phyloP scores from a whole-genome alignment of 1,284 basidiomycete species.

The Mycena sp. region DNA sequence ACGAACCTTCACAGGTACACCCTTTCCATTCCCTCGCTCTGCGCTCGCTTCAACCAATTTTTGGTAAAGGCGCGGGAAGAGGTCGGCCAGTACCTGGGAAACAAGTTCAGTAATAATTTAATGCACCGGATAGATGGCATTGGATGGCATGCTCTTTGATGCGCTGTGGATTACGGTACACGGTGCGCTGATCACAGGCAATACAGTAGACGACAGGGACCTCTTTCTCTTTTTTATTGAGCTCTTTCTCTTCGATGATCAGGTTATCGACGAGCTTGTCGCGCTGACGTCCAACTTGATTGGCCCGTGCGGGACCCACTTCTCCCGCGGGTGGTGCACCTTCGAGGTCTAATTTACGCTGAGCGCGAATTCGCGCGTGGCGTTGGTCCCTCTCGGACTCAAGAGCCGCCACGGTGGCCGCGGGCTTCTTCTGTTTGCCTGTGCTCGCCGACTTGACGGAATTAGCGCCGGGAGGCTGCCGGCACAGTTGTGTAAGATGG shows the following conservation, averaged over 20 bases:
- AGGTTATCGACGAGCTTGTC: constrained; percentile 7
- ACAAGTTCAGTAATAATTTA: neutral
- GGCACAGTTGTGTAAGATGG: neutral
- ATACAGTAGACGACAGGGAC: no score
- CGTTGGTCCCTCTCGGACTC: neutral
- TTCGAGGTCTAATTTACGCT: constrained; percentile 15
- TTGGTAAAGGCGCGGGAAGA: neutral
- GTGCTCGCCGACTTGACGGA: neutral
- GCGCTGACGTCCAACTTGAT: constrained; percentile 3
- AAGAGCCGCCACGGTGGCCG: neutral
- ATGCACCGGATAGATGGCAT: neutral
- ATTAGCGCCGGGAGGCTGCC: neutral
- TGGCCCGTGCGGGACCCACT: constrained; percentile 12
- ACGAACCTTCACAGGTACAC: constrained; percentile 1
- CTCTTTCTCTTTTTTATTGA: neutral
- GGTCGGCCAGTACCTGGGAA: neutral
- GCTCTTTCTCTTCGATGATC: constrained; percentile 12
- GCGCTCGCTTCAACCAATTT: neutral
- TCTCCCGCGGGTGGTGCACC: constrained; percentile 3
- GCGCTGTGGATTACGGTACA: no score
- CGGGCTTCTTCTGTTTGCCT: neutral
- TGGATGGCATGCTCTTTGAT: constrained; percentile 15
- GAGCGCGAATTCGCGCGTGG: constrained; percentile 10
- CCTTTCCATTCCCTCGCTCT: neutral
- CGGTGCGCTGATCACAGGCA: no score